Evolutionary conservation across 2,329 filamentous ascomycete species (phyloP).

Genomic region (Botrytis elliptica): DNA sequence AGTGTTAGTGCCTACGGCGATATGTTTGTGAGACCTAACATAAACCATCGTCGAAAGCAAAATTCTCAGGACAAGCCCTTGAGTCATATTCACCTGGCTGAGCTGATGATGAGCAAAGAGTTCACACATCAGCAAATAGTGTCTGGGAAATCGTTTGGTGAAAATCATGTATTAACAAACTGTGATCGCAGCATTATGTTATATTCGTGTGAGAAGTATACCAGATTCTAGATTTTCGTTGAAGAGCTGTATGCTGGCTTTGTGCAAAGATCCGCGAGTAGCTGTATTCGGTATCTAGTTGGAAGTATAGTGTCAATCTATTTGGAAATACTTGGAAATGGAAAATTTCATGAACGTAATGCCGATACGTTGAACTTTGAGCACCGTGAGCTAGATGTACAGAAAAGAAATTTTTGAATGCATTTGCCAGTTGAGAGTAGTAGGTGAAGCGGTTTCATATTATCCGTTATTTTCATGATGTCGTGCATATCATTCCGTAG

Average conservation of each 20-base stretch:
- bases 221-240: neutral
- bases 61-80: neutral
- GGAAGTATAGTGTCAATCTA: neutral
- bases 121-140: neutral
- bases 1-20: no score
- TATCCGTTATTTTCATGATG: neutral
- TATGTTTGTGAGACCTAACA: neutral
- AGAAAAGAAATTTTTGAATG: neutral
- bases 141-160: neutral
- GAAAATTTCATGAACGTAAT: neutral
- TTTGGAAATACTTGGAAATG: neutral
- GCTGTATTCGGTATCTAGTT: neutral
- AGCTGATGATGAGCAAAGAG: neutral
- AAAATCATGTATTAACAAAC: neutral
- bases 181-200: fast-evolving
- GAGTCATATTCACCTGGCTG: neutral
- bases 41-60: neutral
- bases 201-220: neutral
- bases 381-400: neutral
- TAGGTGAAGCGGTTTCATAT: neutral
- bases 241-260: neutral
- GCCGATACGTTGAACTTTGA: neutral
- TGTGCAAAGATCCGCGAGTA: neutral
- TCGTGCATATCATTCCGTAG: neutral
- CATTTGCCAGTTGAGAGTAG: neutral